Percentiles rank a stretch among this genome's conserved stretches.
Evolutionary conservation across 352 stramenopile genomes (phyloP).

Genomic region (Phytophthora vignae): DNA sequence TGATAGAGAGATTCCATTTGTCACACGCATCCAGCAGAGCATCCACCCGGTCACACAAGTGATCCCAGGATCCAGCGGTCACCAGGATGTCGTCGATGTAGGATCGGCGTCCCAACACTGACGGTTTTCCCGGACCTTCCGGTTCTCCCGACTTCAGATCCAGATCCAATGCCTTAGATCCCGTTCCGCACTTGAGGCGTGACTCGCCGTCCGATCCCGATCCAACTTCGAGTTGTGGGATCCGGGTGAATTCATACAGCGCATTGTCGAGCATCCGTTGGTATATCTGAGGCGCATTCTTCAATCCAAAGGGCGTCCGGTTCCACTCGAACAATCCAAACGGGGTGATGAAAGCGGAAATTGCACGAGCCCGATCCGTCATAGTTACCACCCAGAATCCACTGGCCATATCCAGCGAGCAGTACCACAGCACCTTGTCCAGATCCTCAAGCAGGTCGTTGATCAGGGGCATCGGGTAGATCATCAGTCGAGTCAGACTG

Average conservation of each 20-base stretch:
- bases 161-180: no score
- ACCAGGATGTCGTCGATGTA: no score
- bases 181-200: no score
- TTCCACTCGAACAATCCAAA: background rate
- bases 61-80: no score
- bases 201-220: no score
- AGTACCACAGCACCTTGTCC: background rate
- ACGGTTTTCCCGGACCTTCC: no score
- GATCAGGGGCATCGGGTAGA: background rate
- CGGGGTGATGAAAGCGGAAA: background rate
- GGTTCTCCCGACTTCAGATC: no score
- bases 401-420: background rate
- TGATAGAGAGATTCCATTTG: conserved; percentile 25
- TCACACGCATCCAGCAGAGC: background rate
- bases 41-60: no score
- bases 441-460: background rate
- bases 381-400: background rate
- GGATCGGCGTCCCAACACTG: no score
- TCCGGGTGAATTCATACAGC: background rate
- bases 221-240: background rate
- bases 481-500: background rate
- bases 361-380: background rate
- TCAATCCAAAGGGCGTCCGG: background rate
- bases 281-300: background rate
- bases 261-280: background rate